phyloP scores from a whole-genome alignment of 192 early-diverging fungal species.

The Rhizophagus clarus region DNA sequence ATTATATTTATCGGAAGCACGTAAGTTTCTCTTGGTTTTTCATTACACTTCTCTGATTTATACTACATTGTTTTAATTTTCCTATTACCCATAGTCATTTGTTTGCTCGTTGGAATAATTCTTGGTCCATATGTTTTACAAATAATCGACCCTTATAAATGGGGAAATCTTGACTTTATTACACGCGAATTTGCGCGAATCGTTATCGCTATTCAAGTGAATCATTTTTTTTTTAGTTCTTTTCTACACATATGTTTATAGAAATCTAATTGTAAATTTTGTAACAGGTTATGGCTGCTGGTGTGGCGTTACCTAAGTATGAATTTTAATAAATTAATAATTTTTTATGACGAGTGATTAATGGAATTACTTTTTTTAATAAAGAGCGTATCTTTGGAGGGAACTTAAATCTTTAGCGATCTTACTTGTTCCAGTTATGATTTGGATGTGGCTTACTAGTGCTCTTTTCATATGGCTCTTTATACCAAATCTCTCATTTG shows the following conservation, averaged over 20 bases:
- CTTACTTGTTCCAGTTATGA: conserved; percentile 80
- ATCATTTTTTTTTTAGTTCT: neutral
- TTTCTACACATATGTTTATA: neutral
- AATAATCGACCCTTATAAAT: neutral
- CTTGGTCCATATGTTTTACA: neutral
- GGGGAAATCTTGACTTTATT: conserved; percentile 45
- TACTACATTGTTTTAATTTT: neutral
- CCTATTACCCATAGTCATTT: conserved; percentile 1
- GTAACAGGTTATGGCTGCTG: conserved; percentile 75
- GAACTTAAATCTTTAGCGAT: conserved; percentile 64
- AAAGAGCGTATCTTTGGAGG: conserved; percentile 66
- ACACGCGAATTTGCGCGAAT: conserved; percentile 72
- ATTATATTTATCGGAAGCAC: conserved; percentile 72
- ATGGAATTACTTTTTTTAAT: neutral
- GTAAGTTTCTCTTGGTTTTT: conserved; percentile 45
- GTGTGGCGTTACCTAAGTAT: conserved; percentile 4
- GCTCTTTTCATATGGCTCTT: conserved; percentile 61
- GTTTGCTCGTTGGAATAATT: neutral
- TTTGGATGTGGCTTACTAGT: conserved; percentile 77
- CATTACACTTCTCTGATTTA: neutral
- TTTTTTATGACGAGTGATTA: neutral
- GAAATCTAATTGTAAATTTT: neutral
- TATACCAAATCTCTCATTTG: conserved; percentile 52
- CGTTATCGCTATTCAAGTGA: conserved; percentile 73
- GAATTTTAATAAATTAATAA: neutral